These are phyloP conservation scores for Eucalyptus shirleyi DNA, from an alignment of 345 rosid species.

Conservation along the genomic window DNA sequence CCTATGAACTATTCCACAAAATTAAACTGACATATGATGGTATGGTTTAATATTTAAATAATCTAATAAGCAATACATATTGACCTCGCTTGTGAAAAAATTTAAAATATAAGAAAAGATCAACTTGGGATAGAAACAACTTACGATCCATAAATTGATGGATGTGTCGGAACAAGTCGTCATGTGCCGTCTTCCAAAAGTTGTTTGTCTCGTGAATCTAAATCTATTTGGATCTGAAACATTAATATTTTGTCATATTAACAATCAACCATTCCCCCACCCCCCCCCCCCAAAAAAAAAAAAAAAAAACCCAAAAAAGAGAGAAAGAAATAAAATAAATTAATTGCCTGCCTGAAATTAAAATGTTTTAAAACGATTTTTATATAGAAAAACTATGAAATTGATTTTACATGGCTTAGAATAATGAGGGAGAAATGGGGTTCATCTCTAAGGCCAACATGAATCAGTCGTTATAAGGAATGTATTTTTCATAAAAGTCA, in stretches of 20 bases:
- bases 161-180: slow-evolving; percentile 15
- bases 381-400: background rate
- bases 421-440: background rate
- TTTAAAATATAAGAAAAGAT: background rate
- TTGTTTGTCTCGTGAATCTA: slow-evolving; percentile 54
- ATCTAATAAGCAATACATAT: too few relatives aligned
- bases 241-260: background rate
- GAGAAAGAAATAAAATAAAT: background rate
- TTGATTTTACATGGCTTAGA: background rate
- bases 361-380: background rate
- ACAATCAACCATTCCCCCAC: background rate
- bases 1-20: too few relatives aligned
- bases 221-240: slow-evolving; percentile 46
- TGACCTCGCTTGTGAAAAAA: too few relatives aligned
- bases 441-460: background rate
- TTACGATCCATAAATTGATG: slow-evolving; percentile 39
- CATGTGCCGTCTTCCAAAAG: slow-evolving; percentile 59
- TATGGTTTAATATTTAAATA: too few relatives aligned
- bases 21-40: too few relatives aligned
- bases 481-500: background rate
- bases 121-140: background rate
- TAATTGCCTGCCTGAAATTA: background rate
- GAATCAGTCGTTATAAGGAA: background rate
- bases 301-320: background rate
- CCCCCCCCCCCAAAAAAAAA: too few relatives aligned